These are phyloP conservation scores for Botrytis byssoidea DNA, from an alignment of 2,329 filamentous ascomycete genomes.

Conservation along the genomic window DNA sequence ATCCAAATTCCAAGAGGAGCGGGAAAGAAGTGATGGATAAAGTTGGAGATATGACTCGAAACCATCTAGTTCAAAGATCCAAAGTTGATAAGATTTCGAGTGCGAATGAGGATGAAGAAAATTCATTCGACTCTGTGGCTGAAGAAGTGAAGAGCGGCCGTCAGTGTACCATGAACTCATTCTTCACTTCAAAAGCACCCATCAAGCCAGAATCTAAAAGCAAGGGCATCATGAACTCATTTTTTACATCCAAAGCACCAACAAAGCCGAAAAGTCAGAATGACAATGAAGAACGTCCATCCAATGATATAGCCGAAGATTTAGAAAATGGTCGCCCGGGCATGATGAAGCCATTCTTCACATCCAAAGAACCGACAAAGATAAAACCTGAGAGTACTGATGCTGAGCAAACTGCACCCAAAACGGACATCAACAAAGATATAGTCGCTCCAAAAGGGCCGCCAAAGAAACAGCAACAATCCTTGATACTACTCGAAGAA, in stretches of 20 bases:
- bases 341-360: slow-evolving; percentile 81
- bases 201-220: slow-evolving; percentile 31
- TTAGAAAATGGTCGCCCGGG: slow-evolving; percentile 70
- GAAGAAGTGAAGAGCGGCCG: slow-evolving; percentile 64
- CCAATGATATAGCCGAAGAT: slow-evolving; percentile 53
- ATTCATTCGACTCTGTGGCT: slow-evolving; percentile 47
- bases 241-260: slow-evolving; percentile 63
- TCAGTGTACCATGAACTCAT: slow-evolving; percentile 76
- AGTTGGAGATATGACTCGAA: slow-evolving; percentile 95
- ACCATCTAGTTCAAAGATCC: slow-evolving; percentile 75
- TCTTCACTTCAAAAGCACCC: slow-evolving; percentile 63
- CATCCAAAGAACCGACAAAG: slow-evolving; percentile 45
- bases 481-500: slow-evolving; percentile 89
- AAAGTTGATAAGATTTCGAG: slow-evolving; percentile 36
- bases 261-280: slow-evolving; percentile 31
- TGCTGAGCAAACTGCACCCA: slow-evolving; percentile 33
- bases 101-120: slow-evolving; percentile 39
- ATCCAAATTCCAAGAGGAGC: slow-evolving; percentile 75
- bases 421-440: slow-evolving; percentile 22
- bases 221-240: slow-evolving; percentile 65
- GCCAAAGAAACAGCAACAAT: slow-evolving; percentile 71
- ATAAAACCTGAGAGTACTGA: slow-evolving; percentile 32
- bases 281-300: slow-evolving; percentile 34
- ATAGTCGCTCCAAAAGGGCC: slow-evolving; percentile 23
- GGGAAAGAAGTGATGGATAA: slow-evolving; percentile 88